Evolutionary conservation across 208 protist genomes (phyloP), one percentile per base, ranked within the genome.

Genomic region (Wallacemonas rigidus): DNA sequence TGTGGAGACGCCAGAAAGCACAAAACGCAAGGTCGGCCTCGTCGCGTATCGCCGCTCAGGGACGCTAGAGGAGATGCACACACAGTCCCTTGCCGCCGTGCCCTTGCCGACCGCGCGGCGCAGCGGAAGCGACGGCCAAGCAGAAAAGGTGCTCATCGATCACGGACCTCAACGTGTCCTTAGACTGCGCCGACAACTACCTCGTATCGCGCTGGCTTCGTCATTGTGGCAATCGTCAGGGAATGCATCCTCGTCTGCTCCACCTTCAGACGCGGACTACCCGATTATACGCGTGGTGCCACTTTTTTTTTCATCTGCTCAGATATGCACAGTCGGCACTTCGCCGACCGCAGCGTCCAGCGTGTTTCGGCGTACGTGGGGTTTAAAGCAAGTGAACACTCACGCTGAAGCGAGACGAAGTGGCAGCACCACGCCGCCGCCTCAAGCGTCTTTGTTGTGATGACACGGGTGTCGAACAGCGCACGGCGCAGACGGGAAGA

Each of bases 311-410:
- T 4, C 4, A 7, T 4, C 7, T 14, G 26, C 60, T 12, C 60
- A 65, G n/a, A 5, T 65, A 3, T 50, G 40, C 26, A 12, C 14
- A 5, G 12, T 65, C 11, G 60, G 43, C n/a, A 17, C 7, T 3
- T 35, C 40, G 12, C 60, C 40, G 41, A 17, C 39, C 11, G 15
- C 40, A 4, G 43, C 60, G 26, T 26, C 9, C 6, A 41, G 17
- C 43, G 56, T 38, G 3, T 65, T 65, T 51, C 60, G 60, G 7
- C 60, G 60, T 14, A 65, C 60, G 14, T 65, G 60, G 60, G 60
- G 60, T 1, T 35, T 65, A 41, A 65, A 65, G 60, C 41, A 65
- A n/a, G 60, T 65, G n/a, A 65, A 65, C 43, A 51, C 60, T 11
- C 60, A 65, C 40, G 60, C 43, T 41, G 39, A 41, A n/a, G 43